These are phyloP conservation scores for Penicillium soppii DNA, from an alignment of 495 filamentous ascomycete genomes.

Conservation along the genomic window DNA sequence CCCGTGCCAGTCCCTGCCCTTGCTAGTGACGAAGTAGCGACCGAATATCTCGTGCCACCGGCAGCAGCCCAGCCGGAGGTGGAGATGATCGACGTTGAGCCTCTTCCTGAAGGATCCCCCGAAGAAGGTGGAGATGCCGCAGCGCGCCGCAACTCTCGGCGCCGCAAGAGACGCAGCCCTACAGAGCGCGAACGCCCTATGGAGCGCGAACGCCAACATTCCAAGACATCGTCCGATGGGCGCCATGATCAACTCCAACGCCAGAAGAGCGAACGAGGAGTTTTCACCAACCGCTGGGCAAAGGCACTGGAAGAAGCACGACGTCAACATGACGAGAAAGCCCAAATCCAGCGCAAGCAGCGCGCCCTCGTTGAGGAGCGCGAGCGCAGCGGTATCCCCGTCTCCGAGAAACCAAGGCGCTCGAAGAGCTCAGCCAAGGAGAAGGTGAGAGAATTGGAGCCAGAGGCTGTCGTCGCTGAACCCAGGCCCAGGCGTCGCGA, in stretches of 20 bases:
- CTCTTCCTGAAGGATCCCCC: constrained; percentile 6
- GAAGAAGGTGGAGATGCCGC: constrained; percentile 14
- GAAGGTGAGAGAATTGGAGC: constrained; percentile 19
- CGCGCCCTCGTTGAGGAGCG: constrained; percentile 23
- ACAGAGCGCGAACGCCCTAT: constrained; percentile 28
- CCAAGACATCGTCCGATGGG: constrained; percentile 41
- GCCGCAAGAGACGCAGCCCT: constrained; percentile 31
- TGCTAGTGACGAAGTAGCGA: constrained; percentile 12
- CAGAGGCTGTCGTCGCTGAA: constrained; percentile 14
- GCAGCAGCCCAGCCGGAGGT: constrained; percentile 1
- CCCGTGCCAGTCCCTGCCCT: constrained; percentile 4
- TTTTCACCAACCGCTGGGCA: constrained; percentile 41
- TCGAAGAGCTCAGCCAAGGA: constrained; percentile 16
- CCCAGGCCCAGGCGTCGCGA: constrained; percentile 26
- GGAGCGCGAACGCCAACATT: constrained; percentile 34
- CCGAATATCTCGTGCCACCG: constrained; percentile 7
- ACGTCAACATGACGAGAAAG: constrained; percentile 39
- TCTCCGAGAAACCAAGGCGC: constrained; percentile 15
- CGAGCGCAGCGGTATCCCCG: constrained; percentile 14
- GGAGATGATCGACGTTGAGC: constrained; percentile 3
- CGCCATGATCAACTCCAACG: constrained; percentile 27
- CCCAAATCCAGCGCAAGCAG: constrained; percentile 13
- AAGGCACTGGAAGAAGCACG: constrained; percentile 41
- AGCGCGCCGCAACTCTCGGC: constrained; percentile 17
- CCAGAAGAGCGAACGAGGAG: constrained; percentile 36